Evolutionary conservation across 805 yeast genomes (phyloP).

Genomic region (Suhomyces tanzawaensis): DNA sequence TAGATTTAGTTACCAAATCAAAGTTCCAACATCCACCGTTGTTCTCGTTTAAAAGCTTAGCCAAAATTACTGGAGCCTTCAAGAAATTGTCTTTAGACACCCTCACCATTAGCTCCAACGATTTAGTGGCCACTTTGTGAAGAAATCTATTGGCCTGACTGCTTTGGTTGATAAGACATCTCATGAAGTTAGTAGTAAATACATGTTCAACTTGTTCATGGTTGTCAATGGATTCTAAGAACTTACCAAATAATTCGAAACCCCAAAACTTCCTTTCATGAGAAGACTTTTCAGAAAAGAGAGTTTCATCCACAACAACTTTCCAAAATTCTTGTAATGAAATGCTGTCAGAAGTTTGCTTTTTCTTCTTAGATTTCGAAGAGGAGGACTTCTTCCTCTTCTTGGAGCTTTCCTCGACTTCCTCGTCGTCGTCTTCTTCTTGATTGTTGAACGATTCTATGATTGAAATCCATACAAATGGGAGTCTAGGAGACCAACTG

Average conservation of each 20-base stretch:
- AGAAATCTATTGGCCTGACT: slow-evolving; percentile 63
- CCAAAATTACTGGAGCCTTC: slow-evolving; percentile 34
- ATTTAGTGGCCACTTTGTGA: slow-evolving; percentile 60
- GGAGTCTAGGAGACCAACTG: slow-evolving; percentile 72
- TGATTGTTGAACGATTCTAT: slow-evolving; percentile 40
- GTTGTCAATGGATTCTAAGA: slow-evolving; percentile 28
- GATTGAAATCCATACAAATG: slow-evolving; percentile 71
- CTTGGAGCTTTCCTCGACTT: slow-evolving; percentile 24
- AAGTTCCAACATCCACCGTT: slow-evolving; percentile 63
- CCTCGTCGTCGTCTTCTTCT: slow-evolving; percentile 15
- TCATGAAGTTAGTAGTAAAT: slow-evolving; percentile 63
- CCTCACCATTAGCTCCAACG: slow-evolving; percentile 43
- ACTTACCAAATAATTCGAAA: slow-evolving; percentile 62
- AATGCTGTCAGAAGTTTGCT: slow-evolving; percentile 30
- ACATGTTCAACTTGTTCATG: slow-evolving; percentile 24
- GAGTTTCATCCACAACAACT: slow-evolving; percentile 71
- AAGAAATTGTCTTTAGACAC: slow-evolving; percentile 35
- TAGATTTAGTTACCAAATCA: slow-evolving; percentile 74
- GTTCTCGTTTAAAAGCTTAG: slow-evolving; percentile 24
- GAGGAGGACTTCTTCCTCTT: slow-evolving; percentile 33
- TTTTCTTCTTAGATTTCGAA: slow-evolving; percentile 17
- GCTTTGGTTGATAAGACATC: slow-evolving; percentile 75
- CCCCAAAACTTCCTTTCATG: slow-evolving; percentile 88
- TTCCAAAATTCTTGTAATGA: slow-evolving; percentile 69
- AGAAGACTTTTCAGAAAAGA: slow-evolving; percentile 74